These are phyloP conservation scores for Calycina herbarum DNA, from an alignment of 2,329 filamentous ascomycete species.

Conservation along the genomic window DNA sequence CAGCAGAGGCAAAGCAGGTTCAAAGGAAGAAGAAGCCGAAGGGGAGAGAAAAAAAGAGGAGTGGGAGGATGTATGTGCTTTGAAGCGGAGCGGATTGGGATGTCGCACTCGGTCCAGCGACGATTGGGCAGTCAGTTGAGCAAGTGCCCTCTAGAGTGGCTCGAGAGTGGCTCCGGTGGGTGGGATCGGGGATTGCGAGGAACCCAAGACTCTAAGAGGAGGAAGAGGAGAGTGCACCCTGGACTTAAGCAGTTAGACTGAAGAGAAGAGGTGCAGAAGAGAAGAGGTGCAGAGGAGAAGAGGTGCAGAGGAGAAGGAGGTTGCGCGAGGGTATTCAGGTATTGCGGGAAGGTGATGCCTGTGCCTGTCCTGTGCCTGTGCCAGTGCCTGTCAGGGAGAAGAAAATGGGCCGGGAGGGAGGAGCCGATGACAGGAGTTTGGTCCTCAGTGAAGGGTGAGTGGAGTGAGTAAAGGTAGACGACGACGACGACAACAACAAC, in stretches of 20 bases:
- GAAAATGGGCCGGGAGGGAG: neutral
- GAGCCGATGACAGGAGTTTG: neutral
- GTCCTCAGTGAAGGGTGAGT: neutral
- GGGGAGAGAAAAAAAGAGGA: constrained; percentile 8
- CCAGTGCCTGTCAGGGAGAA: too few species aligned
- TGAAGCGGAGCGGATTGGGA: constrained; percentile 14
- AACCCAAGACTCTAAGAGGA: too few species aligned
- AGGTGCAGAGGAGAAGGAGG: neutral
- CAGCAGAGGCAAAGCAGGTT: constrained; percentile 7
- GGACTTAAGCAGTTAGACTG: neutral
- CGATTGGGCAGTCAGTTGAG: neutral
- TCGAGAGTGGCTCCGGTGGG: neutral
- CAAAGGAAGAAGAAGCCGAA: constrained; percentile 6
- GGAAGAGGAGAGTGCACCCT: neutral
- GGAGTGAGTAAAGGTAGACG: neutral
- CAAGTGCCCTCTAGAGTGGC: neutral
- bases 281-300: too few species aligned
- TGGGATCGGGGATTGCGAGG: neutral
- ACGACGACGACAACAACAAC: neutral
- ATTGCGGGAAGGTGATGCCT: neutral
- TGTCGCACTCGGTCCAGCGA: constrained; percentile 9
- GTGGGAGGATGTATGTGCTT: constrained; percentile 11
- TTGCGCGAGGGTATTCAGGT: neutral
- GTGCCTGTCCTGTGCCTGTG: too few species aligned
- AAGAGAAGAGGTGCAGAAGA: neutral